A percentile compares a stretch with the other conserved stretches of the same genome.
Conservation (phyloP, 2,329 filamentous ascomycete genomes). For the Ascochyta clinopodiicola region DNA sequence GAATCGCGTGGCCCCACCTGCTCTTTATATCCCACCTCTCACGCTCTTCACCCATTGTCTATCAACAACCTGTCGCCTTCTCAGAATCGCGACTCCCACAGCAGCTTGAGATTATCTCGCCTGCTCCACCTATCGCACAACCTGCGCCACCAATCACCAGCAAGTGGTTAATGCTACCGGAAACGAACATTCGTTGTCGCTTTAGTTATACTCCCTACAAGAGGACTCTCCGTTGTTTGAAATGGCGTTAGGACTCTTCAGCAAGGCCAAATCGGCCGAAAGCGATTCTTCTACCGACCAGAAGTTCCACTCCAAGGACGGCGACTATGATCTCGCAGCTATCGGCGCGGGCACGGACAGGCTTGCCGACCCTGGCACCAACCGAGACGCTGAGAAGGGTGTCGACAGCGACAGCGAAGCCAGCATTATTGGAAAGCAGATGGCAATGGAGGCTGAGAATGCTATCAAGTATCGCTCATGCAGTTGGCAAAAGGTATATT, state of each 20-base stretch:
- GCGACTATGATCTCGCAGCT: constrained; percentile 41
- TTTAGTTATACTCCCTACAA: constrained; percentile 51
- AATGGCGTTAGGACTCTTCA: constrained; percentile 58
- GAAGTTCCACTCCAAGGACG: constrained; percentile 22
- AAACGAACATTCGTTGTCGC: constrained; percentile 39
- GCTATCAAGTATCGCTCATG: constrained; percentile 92
- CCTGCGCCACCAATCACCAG: not conserved
- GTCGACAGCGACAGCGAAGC: constrained; percentile 47
- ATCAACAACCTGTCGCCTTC: constrained; percentile 1
- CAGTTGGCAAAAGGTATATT: constrained; percentile 82
- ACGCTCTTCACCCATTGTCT: not conserved
- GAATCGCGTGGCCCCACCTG: constrained; percentile 2
- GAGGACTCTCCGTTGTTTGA: constrained; percentile 55
- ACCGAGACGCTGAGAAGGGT: constrained; percentile 28
- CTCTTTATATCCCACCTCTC: constrained; percentile 15
- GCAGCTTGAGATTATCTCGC: constrained; percentile 9
- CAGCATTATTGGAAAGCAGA: constrained; percentile 67
- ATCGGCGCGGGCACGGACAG: constrained; percentile 35
- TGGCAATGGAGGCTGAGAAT: constrained; percentile 76
- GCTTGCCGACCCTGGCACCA: constrained; percentile 49
- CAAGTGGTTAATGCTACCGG: constrained; percentile 50
- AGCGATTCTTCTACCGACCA: constrained; percentile 24
- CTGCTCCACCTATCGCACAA: not conserved
- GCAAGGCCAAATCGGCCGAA: constrained; percentile 27
- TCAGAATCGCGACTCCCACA: not conserved